A percentile compares a stretch with the other conserved stretches of the same genome.
Conservation (phyloP, 805 yeast species). For the Metschnikowia kofuensis region DNA sequence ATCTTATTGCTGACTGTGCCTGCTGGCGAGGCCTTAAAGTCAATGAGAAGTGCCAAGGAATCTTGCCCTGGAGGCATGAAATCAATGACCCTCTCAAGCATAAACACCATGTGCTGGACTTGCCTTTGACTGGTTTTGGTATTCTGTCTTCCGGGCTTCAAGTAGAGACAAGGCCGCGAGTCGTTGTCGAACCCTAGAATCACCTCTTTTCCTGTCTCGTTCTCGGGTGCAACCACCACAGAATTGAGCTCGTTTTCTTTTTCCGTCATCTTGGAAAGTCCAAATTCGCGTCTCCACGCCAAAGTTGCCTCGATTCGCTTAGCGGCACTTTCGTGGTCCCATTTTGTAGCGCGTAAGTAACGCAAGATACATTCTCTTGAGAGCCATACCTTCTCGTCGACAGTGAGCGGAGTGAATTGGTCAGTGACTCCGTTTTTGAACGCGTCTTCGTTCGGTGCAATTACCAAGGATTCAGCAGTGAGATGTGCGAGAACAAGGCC, state of each 20-base stretch:
- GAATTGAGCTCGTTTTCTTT: conserved; percentile 53
- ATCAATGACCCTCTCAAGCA: conserved; percentile 89
- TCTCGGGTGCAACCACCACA: conserved; percentile 59
- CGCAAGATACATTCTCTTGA: conserved; percentile 88
- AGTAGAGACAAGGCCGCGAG: conserved; percentile 85
- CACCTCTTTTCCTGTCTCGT: conserved; percentile 89
- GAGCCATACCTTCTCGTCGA: conserved; percentile 82
- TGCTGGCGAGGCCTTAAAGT: conserved; percentile 77
- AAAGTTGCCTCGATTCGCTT: conserved; percentile 72
- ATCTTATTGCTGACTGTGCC: conserved; percentile 61
- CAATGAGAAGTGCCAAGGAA: conserved; percentile 84
- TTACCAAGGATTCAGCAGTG: conserved; percentile 45
- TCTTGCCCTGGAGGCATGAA: conserved; percentile 98
- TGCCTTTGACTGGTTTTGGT: conserved; percentile 87
- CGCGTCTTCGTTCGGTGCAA: conserved; percentile 51
- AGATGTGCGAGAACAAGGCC: conserved; percentile 62
- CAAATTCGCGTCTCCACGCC: conserved; percentile 94
- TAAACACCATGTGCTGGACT: conserved; percentile 92
- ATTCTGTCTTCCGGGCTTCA: conserved; percentile 94
- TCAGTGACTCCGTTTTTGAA: conserved; percentile 37
- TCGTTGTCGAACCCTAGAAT: conserved; percentile 88
- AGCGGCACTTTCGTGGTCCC: conserved; percentile 72
- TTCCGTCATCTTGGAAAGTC: conserved; percentile 43
- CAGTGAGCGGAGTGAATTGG: conserved; percentile 25
- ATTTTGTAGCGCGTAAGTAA: conserved; percentile 90